Evolutionary conservation across 805 yeast genomes (phyloP).

Genomic region (Zygotorulaspora florentina): DNA sequence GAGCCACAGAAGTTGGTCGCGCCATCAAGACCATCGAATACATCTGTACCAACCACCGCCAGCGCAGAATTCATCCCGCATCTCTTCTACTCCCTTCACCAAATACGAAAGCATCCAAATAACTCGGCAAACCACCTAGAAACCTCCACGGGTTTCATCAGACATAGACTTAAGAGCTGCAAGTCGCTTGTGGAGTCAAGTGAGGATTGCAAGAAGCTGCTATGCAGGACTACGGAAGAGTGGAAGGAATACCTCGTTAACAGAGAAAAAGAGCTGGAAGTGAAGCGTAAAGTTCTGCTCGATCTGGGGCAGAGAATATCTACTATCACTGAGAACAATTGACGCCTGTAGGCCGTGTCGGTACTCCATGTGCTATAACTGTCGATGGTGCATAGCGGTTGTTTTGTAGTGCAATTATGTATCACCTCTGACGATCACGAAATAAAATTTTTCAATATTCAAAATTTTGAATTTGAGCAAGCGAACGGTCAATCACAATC

Average conservation of each 20-base stretch:
- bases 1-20: background rate
- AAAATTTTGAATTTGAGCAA: background rate
- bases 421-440: background rate
- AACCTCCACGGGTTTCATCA: slow-evolving; percentile 30
- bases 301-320: slow-evolving; percentile 7
- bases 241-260: slow-evolving; percentile 28
- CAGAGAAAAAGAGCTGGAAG: slow-evolving; percentile 25
- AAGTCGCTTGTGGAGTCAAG: slow-evolving; percentile 28
- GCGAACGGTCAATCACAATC: background rate
- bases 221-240: slow-evolving; percentile 27
- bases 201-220: slow-evolving; percentile 27
- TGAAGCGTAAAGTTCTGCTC: slow-evolving; percentile 18
- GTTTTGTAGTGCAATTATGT: background rate
- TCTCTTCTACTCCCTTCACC: slow-evolving; percentile 30
- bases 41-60: slow-evolving; percentile 8
- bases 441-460: slow-evolving; percentile 1
- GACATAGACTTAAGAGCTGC: slow-evolving; percentile 31
- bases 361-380: no score
- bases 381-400: no score
- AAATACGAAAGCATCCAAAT: slow-evolving; percentile 33
- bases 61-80: slow-evolving; percentile 33
- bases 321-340: background rate
- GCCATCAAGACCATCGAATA: slow-evolving; percentile 1
- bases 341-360: background rate
- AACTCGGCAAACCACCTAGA: slow-evolving; percentile 31